These are phyloP conservation scores for Xerocomus amazonicus DNA, from an alignment of 1,284 basidiomycete species.

Conservation along the genomic window DNA sequence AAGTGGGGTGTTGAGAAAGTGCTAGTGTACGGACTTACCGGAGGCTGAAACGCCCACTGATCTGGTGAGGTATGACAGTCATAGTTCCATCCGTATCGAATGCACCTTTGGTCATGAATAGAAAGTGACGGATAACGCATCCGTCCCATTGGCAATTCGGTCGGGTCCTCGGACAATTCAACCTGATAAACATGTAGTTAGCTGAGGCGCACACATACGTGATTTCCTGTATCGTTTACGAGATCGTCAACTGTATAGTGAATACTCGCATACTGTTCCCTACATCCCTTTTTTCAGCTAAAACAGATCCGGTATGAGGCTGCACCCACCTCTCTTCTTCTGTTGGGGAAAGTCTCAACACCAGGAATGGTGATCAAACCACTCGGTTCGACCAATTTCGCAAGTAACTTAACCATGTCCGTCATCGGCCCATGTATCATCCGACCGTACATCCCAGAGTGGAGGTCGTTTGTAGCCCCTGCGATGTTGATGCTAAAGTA, in stretches of 20 bases:
- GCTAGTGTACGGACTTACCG: not conserved
- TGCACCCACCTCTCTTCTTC: not conserved
- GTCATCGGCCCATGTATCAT: conserved; percentile 86
- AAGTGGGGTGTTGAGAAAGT: too few relatives aligned
- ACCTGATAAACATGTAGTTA: not conserved
- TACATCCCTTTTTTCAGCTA: too few relatives aligned
- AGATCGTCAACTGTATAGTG: too few relatives aligned
- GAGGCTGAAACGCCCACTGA: conserved; percentile 78
- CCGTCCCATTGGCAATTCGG: conserved; percentile 58
- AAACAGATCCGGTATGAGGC: not conserved
- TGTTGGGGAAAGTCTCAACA: not conserved
- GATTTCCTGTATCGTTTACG: too few relatives aligned
- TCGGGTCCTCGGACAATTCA: not conserved
- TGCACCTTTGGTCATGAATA: conserved; percentile 89
- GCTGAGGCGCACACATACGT: too few relatives aligned
- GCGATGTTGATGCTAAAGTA: conserved; percentile 83
- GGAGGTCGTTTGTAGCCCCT: conserved; percentile 84
- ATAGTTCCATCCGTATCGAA: conserved; percentile 51
- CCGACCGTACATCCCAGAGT: conserved; percentile 86
- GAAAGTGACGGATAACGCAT: conserved; percentile 81
- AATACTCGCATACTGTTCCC: too few relatives aligned
- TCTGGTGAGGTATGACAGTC: conserved; percentile 69
- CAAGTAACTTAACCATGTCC: conserved; percentile 70
- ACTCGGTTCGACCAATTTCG: conserved; percentile 76
- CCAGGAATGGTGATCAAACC: conserved; percentile 82